phyloP scores from a whole-genome alignment of 2,329 filamentous ascomycete species.

The Aspergillus pseudoviridinutans region DNA sequence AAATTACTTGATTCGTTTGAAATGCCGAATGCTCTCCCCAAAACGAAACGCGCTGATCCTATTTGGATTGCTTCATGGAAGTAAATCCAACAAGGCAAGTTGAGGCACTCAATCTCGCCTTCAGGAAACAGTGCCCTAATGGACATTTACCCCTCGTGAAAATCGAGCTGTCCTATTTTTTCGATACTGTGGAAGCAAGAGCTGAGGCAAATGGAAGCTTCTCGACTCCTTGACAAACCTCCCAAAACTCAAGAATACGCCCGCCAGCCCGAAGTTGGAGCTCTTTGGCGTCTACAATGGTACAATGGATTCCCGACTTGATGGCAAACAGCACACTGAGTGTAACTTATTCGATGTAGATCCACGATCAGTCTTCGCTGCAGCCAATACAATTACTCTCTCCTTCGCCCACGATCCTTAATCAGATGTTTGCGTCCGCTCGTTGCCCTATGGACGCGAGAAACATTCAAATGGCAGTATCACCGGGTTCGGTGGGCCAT shows the following conservation, averaged over 20 bases:
- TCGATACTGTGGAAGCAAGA: background rate
- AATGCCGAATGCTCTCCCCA: background rate
- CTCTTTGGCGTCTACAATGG: constrained; percentile 9
- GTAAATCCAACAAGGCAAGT: background rate
- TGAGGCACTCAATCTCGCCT: background rate
- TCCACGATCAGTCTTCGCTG: constrained; percentile 5
- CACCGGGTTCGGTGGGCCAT: too few species aligned
- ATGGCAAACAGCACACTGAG: background rate
- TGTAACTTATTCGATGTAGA: constrained; percentile 9
- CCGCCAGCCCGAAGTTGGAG: constrained; percentile 1
- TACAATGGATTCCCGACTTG: constrained; percentile 1
- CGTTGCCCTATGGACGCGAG: background rate
- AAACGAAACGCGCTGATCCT: too few species aligned
- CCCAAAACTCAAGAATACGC: background rate
- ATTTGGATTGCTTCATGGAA: background rate
- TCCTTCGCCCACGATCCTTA: constrained; percentile 24
- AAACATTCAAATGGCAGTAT: too few species aligned
- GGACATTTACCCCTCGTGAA: too few species aligned
- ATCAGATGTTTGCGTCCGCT: constrained; percentile 23
- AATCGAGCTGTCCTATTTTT: too few species aligned
- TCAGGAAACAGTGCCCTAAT: too few species aligned
- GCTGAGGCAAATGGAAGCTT: background rate
- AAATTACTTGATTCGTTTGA: background rate
- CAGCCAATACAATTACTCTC: constrained; percentile 18
- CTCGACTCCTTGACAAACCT: background rate